Base-by-base conservation (phyloP, 2,329 filamentous ascomycete genomes). In the Cladosporium sp. region DNA sequence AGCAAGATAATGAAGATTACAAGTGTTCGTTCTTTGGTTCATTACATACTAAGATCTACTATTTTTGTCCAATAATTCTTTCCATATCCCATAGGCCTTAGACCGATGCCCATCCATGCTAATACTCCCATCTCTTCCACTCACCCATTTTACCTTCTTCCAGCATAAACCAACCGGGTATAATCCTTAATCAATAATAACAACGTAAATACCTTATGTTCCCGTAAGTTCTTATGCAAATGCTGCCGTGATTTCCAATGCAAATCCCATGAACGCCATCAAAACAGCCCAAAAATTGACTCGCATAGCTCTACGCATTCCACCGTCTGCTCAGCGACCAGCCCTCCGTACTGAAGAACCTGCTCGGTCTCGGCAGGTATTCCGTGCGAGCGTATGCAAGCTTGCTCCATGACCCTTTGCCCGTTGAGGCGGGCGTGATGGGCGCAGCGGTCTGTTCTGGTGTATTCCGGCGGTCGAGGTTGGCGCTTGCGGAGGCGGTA, bases 321-420 rank as follows among this genome's bases (percentile, higher is more conserved):
- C 19, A 49, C 40, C 54, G 9, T 12, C 43, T 39, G 20, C 42
- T 25, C 42, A 45, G 17, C 19, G 42, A 56, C 54, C 54, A 56
- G 4, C 54, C 42, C 8, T 56, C 54, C 5, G 42, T 42, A 3
- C 42, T 56, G 36, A 56, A 56, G 30, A 37, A 56, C n/a, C 54
- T 39, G 42, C 54, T 49, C 7, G 54, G 54, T 3, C 54, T 30
- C 8, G 42, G 42, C 17, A 56, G 34, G 14, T 20, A 38, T 4
- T 56, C 54, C 6, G 54, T 39, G 15, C 17, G 30, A 17, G 54
- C 40, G 54, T 56, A 56, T 19, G 54, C 42, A 17, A 56, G 39
- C 22, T 49, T 45, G 36, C 34, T 56, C 54, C 54, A 56, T 1
- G 54, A 56, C 5, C 42, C 42, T 22, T 40, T 56, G 5, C 11